Evolutionary conservation across 2,329 filamentous ascomycete species (phyloP), one percentile per base, ranked within the genome.

Genomic region (Sclerotinia sclerotiorum): DNA sequence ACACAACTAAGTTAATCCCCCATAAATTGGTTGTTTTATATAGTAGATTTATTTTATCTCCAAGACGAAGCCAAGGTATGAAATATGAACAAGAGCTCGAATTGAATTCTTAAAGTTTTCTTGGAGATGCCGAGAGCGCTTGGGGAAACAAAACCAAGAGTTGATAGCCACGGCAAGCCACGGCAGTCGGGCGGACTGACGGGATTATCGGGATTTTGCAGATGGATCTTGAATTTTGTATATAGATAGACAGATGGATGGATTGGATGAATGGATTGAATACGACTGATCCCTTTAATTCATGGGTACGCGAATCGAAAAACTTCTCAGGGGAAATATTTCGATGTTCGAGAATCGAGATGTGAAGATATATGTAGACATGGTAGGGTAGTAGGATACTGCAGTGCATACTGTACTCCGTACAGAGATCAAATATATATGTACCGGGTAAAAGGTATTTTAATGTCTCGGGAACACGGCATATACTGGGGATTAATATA

Each of bases 131-230:
- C 39, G 39, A 42, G 39, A 42, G 46, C 29, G 46, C 58, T 51
- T 62, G 46, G 60, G 60, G 29, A 62, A 62, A 51, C 15, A 35
- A 35, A 11, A 19, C 58, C 58, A 62, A 62, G 58, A 39, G 21
- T 57, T 57, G 11, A 57, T 39, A 57, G 21, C 32, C 54, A 57
- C 54, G 54, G 54, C 55, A 46, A 44, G 42, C 6, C 29, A 46
- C 44, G 58, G 58, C 44, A 48, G 19, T 61, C 42, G 44, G 58
- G 21, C 27, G 44, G 58, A 29, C 13, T 24, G 29, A 35, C 58
- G 58, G 58, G 44, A 24, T 5, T n/a, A 49, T 32, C 44, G 44
- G 58, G 44, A 24, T 49, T 61, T 35, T 5, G 11, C 6, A 21
- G n/a, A 57, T 39, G 55, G n/a, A 57, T 57, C 32, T 57, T 39